Percentiles rank a stretch among this genome's conserved stretches.
Evolutionary conservation across 805 yeast species (phyloP).

Genomic region (Cyberlindnera maclurae): DNA sequence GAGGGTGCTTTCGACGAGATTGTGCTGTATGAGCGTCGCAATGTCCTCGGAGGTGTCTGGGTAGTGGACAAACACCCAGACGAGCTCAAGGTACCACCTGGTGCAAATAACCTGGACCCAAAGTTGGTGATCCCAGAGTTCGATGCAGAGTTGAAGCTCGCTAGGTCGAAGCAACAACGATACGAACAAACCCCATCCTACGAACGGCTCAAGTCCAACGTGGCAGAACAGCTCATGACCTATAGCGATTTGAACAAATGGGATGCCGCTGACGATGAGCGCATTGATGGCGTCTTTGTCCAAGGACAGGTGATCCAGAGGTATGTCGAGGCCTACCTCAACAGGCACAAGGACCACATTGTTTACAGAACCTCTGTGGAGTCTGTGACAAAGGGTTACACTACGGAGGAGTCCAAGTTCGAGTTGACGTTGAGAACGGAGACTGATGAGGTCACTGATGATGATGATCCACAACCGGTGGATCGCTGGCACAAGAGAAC

Average conservation of each 20-base stretch:
- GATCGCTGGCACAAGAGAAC: slow-evolving; percentile 33
- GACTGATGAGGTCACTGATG: slow-evolving; percentile 12
- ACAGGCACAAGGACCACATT: slow-evolving; percentile 22
- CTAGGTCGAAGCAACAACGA: slow-evolving; percentile 17
- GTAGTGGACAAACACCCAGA: slow-evolving; percentile 13
- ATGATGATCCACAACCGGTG: slow-evolving; percentile 13
- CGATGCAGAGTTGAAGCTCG: neutral
- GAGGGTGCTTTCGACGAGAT: slow-evolving; percentile 28
- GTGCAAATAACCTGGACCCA: slow-evolving; percentile 24
- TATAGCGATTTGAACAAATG: slow-evolving; percentile 34
- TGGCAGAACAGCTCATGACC: slow-evolving; percentile 40
- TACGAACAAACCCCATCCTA: slow-evolving; percentile 27
- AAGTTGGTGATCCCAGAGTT: slow-evolving; percentile 9
- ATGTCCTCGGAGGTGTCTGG: slow-evolving; percentile 38
- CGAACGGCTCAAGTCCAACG: slow-evolving; percentile 30
- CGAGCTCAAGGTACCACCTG: slow-evolving; percentile 18
- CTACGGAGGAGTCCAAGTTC: slow-evolving; percentile 17
- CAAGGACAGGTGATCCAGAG: slow-evolving; percentile 44
- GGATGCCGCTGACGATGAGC: slow-evolving; percentile 20
- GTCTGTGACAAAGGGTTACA: slow-evolving; percentile 23
- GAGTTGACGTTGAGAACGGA: slow-evolving; percentile 26
- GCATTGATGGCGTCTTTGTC: slow-evolving; percentile 37
- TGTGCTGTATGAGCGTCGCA: slow-evolving; percentile 33
- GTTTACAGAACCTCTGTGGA: slow-evolving; percentile 33
- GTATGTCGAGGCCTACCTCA: slow-evolving; percentile 45